Base-by-base conservation (phyloP, 2,329 filamentous ascomycete species). In the Rhinocladiella mackenziei region DNA sequence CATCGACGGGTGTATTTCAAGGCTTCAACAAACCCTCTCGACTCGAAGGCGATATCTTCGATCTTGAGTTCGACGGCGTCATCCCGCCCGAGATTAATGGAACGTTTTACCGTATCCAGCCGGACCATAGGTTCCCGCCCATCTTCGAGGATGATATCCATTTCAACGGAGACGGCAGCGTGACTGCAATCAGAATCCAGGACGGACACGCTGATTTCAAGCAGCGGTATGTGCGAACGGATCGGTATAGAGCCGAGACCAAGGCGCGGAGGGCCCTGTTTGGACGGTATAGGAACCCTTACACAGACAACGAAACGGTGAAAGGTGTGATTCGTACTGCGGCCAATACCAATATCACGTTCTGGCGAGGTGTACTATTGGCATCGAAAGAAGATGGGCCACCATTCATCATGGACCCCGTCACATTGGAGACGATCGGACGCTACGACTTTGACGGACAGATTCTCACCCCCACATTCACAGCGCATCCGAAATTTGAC, bases 311-410 rank as follows among this genome's bases (percentile, higher is more conserved):
- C 8, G 45, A 48, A 30, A 48, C 68, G 48, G 75, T 78, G 4
- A 70, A 70, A 37, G 73, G 74, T 1, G 70, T 77, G 4, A 74
- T 80, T 29, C 64, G 76, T 15, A 79, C 75, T 0, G 75, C 75
- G 0, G 69, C 71, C 2, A 80, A 80, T 53, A 80, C 76, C 5
- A 80, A 80, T 49, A 65, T 80, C 29, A 65, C 73, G 1, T 78
- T 75, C 53, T 80, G 75, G 75, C 60, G 74, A 5, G 75, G 75
- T 0, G 68, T 73, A 40, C 55, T 80, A 43, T 37, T 52, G 5
- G 49, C 49, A 1, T 45, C 40, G 15, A 80, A 79, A 56, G 69
- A 75, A 2, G 67, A 69, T 18, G 70, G 73, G 9, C 76, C 74
- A 4, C 74, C 74, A 2, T 74, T 63, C 47, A 71, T 71, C 0